These are phyloP conservation scores for Solanum infundibuliforme DNA, from an alignment of 257 asterid genomes.

Conservation along the genomic window DNA sequence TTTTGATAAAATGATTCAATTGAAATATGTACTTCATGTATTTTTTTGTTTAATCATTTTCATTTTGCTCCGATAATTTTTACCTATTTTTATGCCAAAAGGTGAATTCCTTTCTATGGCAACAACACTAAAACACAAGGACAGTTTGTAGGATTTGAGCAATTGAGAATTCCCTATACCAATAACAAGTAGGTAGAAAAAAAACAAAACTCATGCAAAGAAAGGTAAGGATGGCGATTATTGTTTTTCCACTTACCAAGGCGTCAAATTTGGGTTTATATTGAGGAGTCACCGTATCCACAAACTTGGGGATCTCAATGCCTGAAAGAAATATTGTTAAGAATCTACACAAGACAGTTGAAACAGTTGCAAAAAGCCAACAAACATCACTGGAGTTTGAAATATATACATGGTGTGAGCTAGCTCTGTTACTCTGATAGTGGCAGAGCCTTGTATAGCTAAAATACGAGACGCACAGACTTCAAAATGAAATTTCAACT, in stretches of 20 bases:
- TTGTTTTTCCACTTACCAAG: constrained; percentile 38
- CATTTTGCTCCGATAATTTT: background rate
- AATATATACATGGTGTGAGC: background rate
- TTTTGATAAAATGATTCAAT: background rate
- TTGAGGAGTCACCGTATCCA: constrained; percentile 76
- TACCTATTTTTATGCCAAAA: background rate
- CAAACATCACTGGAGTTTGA: background rate
- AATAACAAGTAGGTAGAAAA: background rate
- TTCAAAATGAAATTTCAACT: background rate
- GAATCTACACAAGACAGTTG: background rate
- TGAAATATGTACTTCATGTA: background rate
- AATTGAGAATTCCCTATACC: background rate
- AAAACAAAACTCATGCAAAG: background rate
- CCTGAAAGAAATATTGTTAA: constrained; percentile 27
- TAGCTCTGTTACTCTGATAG: background rate
- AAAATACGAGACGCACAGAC: background rate
- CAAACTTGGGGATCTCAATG: constrained; percentile 70
- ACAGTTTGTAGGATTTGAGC: background rate
- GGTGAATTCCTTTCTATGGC: background rate
- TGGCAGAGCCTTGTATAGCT: background rate
- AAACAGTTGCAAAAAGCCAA: background rate
- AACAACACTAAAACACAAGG: background rate
- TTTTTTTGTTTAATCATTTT: background rate
- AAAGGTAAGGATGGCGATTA: background rate
- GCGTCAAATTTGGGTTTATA: constrained; percentile 83